phyloP scores from a whole-genome alignment of 345 rosid species.

The Hirschfeldia incana region DNA sequence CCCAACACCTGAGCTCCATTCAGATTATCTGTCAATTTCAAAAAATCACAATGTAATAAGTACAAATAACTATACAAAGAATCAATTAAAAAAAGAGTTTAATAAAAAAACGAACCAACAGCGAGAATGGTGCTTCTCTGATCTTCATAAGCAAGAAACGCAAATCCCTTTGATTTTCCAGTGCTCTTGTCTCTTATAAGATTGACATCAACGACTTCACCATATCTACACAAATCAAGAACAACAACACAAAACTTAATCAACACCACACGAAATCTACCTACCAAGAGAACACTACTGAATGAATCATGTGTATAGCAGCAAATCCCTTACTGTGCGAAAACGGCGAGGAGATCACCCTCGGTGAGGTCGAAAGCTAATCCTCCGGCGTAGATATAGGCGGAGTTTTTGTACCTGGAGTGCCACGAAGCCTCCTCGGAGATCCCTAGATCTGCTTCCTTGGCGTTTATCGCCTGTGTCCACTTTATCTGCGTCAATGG shows the following conservation, averaged over 20 bases:
- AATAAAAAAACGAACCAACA: conserved; percentile 57
- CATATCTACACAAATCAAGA: conserved; percentile 47
- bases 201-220: conserved; percentile 92
- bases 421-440: conserved; percentile 96
- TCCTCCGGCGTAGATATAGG: conserved; percentile 79
- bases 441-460: conserved; percentile 76
- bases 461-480: conserved; percentile 70
- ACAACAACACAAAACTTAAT: not conserved
- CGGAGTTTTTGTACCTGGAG: conserved; percentile 84
- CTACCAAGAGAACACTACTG: not conserved
- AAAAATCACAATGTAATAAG: not conserved
- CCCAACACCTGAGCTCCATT: conserved; percentile 80
- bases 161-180: conserved; percentile 90
- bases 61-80: not conserved
- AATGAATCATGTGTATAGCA: not conserved
- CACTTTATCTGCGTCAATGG: conserved; percentile 82
- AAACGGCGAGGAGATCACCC: conserved; percentile 94
- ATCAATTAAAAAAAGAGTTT: not conserved
- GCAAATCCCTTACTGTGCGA: conserved; percentile 61
- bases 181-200: conserved; percentile 88
- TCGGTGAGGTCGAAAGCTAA: conserved; percentile 91
- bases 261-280: not conserved
- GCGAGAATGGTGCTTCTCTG: conserved; percentile 90
- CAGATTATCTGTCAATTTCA: conserved; percentile 60
- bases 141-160: conserved; percentile 91